phyloP scores from a whole-genome alignment of 2,329 filamentous ascomycete genomes.

The Aspergillus spinulosporus region DNA sequence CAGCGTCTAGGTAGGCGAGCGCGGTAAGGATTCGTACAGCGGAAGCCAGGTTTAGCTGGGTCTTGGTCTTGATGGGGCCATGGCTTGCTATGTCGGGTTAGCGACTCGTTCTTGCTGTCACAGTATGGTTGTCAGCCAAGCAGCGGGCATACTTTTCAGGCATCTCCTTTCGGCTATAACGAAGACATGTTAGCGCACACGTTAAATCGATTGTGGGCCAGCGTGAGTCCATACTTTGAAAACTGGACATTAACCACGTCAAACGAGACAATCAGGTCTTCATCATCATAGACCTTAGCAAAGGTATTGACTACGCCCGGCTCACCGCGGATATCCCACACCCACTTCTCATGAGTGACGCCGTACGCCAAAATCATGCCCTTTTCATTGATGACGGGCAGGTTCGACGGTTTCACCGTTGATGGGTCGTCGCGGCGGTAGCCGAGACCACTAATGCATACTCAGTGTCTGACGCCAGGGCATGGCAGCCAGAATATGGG shows the following conservation, averaged over 20 bases:
- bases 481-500: background rate
- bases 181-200: background rate
- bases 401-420: slow-evolving; percentile 35
- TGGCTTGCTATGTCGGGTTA: slow-evolving; percentile 35
- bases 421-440: slow-evolving; percentile 38
- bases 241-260: slow-evolving; percentile 51
- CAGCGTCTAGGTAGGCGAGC: background rate
- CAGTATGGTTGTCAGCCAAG: too few relatives aligned
- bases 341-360: slow-evolving; percentile 51
- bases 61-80: slow-evolving; percentile 53
- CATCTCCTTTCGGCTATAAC: slow-evolving; percentile 19
- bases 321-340: slow-evolving; percentile 50
- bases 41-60: slow-evolving; percentile 47
- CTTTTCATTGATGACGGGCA: slow-evolving; percentile 49
- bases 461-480: background rate
- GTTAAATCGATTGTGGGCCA: background rate
- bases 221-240: slow-evolving; percentile 31
- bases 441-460: slow-evolving; percentile 30
- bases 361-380: slow-evolving; percentile 52
- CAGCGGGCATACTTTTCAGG: slow-evolving; percentile 10
- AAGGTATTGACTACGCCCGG: slow-evolving; percentile 50
- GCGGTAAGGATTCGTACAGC: slow-evolving; percentile 38
- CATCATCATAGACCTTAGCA: slow-evolving; percentile 48
- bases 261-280: slow-evolving; percentile 53
- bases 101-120: background rate